phyloP scores from a whole-genome alignment of 192 early-diverging fungal species.

The Mortierella antarctica region DNA sequence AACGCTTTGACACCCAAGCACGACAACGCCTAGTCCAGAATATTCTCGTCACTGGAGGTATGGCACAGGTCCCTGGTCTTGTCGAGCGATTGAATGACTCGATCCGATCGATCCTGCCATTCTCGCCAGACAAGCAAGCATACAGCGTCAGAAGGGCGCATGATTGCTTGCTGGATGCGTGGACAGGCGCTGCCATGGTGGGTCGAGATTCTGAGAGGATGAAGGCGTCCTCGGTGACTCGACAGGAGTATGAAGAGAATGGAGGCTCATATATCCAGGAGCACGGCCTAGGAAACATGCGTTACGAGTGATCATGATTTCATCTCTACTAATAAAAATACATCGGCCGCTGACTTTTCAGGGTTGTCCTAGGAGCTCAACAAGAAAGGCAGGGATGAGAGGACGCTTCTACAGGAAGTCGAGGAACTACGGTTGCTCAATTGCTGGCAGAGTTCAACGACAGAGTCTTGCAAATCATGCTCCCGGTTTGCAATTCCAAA shows the following conservation, averaged over 20 bases:
- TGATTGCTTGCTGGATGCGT: slow-evolving; percentile 83
- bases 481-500: too few relatives aligned
- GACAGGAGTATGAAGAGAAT: slow-evolving; percentile 82
- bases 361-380: not conserved
- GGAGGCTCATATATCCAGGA: slow-evolving; percentile 90
- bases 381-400: not conserved
- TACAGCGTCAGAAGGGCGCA: slow-evolving; percentile 68
- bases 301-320: slow-evolving; percentile 27
- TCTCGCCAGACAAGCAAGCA: slow-evolving; percentile 56
- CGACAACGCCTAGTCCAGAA: slow-evolving; percentile 65
- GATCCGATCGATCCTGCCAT: slow-evolving; percentile 72
- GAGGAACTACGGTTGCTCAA: too few relatives aligned
- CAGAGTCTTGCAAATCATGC: too few relatives aligned
- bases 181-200: slow-evolving; percentile 87
- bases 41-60: slow-evolving; percentile 86
- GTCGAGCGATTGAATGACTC: slow-evolving; percentile 70
- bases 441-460: too few relatives aligned
- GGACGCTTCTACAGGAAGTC: not conserved
- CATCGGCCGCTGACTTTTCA: not conserved
- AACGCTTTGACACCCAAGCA: slow-evolving; percentile 60
- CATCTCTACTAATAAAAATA: not conserved
- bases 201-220: slow-evolving; percentile 54
- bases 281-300: slow-evolving; percentile 82
- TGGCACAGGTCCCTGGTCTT: slow-evolving; percentile 73
- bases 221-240: slow-evolving; percentile 65